Conservation (phyloP, 495 filamentous ascomycete species). For the Xylaria curta region DNA sequence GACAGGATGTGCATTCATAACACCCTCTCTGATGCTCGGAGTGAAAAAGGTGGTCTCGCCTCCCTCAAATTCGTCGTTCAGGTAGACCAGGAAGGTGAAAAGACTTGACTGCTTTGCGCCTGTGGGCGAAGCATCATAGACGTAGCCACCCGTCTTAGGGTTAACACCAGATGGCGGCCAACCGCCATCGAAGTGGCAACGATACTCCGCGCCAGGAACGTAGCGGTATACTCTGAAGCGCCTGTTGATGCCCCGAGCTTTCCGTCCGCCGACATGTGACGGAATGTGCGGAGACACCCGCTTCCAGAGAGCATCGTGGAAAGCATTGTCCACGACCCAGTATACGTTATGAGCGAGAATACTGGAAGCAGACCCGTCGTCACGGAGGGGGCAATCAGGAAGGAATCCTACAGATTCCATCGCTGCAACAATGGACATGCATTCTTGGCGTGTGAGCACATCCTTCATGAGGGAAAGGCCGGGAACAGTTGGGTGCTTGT, state of each 20-base stretch:
- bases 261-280: constrained; percentile 40
- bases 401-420: constrained; percentile 53
- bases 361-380: constrained; percentile 49
- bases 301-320: constrained; percentile 51
- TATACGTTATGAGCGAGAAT: constrained; percentile 60
- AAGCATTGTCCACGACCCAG: constrained; percentile 53
- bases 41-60: constrained; percentile 60
- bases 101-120: constrained; percentile 53
- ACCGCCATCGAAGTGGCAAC: constrained; percentile 54
- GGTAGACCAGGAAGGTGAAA: constrained; percentile 59
- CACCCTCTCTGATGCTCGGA: constrained; percentile 50
- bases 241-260: constrained; percentile 52
- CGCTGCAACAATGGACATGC: constrained; percentile 53
- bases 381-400: constrained; percentile 53
- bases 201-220: constrained; percentile 57
- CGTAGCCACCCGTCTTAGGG: constrained; percentile 45
- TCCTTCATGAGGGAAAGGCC: constrained; percentile 46
- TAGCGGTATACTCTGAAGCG: constrained; percentile 58
- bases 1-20: constrained; percentile 55
- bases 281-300: constrained; percentile 50
- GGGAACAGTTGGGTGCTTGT: constrained; percentile 50
- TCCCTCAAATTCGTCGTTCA: constrained; percentile 59
- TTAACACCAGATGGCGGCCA: constrained; percentile 55
- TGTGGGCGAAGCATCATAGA: constrained; percentile 53
- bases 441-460: constrained; percentile 49